Evolutionary conservation across 2,329 filamentous ascomycete genomes (phyloP), one percentile per base, ranked within the genome.

Genomic region (Epichloe sibirici): DNA sequence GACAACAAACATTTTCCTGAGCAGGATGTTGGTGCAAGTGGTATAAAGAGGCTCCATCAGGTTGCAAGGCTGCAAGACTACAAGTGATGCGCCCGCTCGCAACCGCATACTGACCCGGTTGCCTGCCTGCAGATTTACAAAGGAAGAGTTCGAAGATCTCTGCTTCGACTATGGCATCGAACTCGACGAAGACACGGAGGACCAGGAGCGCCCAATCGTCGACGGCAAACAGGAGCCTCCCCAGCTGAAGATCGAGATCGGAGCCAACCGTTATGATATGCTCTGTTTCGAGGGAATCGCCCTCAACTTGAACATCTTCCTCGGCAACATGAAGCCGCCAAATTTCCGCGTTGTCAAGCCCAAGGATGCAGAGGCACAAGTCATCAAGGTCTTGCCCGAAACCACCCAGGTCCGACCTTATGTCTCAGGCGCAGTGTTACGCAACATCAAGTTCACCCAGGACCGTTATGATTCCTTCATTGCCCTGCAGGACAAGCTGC

Each of bases 161-260:
- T 97, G 93, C 72, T 98, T 98, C 78, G 91, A 98, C 65, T 98
- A 95, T 66, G 90, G 90, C 55, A 94, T 98, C 66, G 93, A 98
- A 71, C 81, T 98, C 61, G 93, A 98, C 73, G 91, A 97, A 74
- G 93, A 98, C 69, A 93, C 88, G 48, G 85, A 88, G 60, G 77
- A 88, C 63, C 77, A 81, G 53, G 82, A 88, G 58, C 77, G 88
- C 46, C 86, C 87, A 35, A 73, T 86, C 54, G 78, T 87, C 63
- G 78, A 89, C 72, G 86, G 86, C 66, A 81, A 85, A 61, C 86
- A 94, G 70, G 88, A 95, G 71, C 82, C 88, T 49, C 85, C 93
- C 53, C 88, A 97, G 72, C 81, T 97, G 64, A 96, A 96, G 78
- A 97, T 98, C 66, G 91, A 97, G 70, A 95, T 97, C 63, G 90